A percentile compares a stretch with the other conserved stretches of the same genome.
Evolutionary conservation across 768 basidiomycete species (phyloP).

Genomic region (Crepidotus variabilis): DNA sequence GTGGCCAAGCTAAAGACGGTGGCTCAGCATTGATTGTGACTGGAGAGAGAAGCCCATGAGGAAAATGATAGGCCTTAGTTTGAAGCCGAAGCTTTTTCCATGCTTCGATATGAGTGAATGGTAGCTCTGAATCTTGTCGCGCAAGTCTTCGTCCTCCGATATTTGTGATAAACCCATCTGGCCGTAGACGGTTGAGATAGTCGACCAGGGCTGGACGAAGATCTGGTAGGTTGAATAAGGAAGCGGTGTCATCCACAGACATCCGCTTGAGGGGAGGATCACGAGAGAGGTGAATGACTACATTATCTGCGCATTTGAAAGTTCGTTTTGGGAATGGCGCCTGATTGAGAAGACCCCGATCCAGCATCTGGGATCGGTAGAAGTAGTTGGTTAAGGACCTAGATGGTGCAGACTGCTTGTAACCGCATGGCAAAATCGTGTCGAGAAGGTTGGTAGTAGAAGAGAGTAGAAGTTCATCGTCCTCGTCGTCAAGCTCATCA

Average conservation of each 20-base stretch:
- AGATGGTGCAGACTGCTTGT: neutral
- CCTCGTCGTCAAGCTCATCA: neutral
- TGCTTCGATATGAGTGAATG: slow-evolving; percentile 19
- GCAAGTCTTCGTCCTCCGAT: slow-evolving; percentile 12
- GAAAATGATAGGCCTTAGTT: slow-evolving; percentile 17
- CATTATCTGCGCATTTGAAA: slow-evolving; percentile 6
- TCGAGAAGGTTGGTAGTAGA: slow-evolving; percentile 4
- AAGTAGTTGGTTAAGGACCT: neutral
- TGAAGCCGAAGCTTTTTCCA: slow-evolving; percentile 25
- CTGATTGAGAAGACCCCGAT: slow-evolving; percentile 2
- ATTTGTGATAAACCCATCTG: slow-evolving; percentile 1
- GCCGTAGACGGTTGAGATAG: slow-evolving; percentile 9
- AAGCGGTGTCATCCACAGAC: slow-evolving; percentile 16
- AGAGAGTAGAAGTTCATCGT: neutral
- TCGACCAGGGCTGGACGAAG: slow-evolving; percentile 22
- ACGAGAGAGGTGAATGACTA: slow-evolving; percentile 21
- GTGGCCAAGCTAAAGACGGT: neutral
- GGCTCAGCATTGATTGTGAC: slow-evolving; percentile 21
- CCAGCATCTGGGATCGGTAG: neutral
- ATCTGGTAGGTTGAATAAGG: slow-evolving; percentile 20
- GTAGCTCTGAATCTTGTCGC: slow-evolving; percentile 4
- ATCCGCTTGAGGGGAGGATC: slow-evolving; percentile 15
- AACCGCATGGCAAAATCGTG: neutral
- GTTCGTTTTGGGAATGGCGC: slow-evolving; percentile 9
- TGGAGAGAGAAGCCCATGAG: slow-evolving; percentile 14